Evolutionary conservation across 106 monocot species (phyloP), one percentile per base, ranked within the genome.

Genomic region (Amphibolis antarctica): DNA sequence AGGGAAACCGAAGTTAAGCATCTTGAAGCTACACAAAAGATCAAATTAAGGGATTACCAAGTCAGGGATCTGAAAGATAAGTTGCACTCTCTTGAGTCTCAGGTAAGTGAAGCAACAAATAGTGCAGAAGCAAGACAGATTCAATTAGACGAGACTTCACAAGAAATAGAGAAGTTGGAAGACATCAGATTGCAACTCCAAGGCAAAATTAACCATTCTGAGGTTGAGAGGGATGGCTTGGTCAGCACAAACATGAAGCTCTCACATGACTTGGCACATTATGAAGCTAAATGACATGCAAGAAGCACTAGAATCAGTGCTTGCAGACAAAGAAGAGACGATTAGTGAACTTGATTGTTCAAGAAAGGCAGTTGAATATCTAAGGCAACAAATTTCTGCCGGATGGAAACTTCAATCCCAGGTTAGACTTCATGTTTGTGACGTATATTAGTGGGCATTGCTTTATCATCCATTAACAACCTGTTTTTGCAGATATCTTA

Each of bases 391-490:
- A 52, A 59, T 77, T 77, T 52, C 53, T 46, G 74, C 72, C 46
- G 84, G 68, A 31, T 74, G 80, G 55, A 75, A 68, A 62, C 75
- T 86, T 23, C 80, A 89, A 64, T 71, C 68, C 53, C 85, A 84
- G 88, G 88, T 89, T 48, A 74, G 66, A 10, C 45, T 49, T 49
- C n/a, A 17, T 49, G 36, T 49, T 49, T 17, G 3, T 49, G 12
- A 19, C 17, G 49, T 49, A 17, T 49, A 36, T 36, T 36, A 36
- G 36, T 4, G 7, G 36, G 36, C 36, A 36, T 36, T 36, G 36
- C 7, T 36, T 36, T 7, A 36, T 7, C 36, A 36, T 36, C 4
- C 2, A 36, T 4, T 36, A 36, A 36, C 36, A 36, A 36, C 36
- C 36, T 2, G 49, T 49, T 67, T 42, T 28, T 44, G 44, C 75